Conservation (phyloP, 805 yeast genomes). For the Cyberlindnera euphorbiae region DNA sequence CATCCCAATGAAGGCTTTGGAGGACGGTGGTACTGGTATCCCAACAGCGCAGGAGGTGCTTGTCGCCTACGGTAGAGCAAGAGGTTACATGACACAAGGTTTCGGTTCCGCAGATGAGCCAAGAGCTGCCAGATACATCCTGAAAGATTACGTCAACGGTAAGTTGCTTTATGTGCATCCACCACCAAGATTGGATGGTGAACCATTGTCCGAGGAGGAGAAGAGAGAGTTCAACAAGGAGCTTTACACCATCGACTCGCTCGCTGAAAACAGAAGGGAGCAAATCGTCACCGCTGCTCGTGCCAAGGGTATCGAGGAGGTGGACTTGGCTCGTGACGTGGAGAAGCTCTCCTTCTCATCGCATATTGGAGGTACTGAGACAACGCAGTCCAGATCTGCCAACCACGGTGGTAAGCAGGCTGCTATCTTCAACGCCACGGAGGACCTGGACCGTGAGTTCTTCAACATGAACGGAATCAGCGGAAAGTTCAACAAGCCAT, state of each 20-base stretch:
- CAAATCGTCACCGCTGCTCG: constrained; percentile 66
- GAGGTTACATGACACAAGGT: constrained; percentile 97
- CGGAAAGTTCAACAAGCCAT: constrained; percentile 67
- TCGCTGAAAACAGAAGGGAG: constrained; percentile 68
- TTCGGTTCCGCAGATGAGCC: constrained; percentile 96
- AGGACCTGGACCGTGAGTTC: constrained; percentile 80
- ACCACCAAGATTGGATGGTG: constrained; percentile 62
- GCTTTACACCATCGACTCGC: constrained; percentile 57
- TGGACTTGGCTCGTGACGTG: constrained; percentile 64
- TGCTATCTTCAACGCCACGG: constrained; percentile 71
- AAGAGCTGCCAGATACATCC: constrained; percentile 85
- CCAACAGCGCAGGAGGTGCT: constrained; percentile 89
- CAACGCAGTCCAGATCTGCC: constrained; percentile 43
- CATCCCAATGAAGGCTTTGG: constrained; percentile 65
- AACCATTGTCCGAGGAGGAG: constrained; percentile 47
- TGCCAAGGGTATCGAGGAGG: constrained; percentile 48
- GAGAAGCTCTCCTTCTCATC: constrained; percentile 72
- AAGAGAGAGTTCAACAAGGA: constrained; percentile 66
- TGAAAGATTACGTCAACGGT: constrained; percentile 94
- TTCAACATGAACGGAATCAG: constrained; percentile 62
- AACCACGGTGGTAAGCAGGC: constrained; percentile 83
- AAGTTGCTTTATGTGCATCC: constrained; percentile 80
- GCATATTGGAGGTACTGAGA: constrained; percentile 54
- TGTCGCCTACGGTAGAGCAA: constrained; percentile 89
- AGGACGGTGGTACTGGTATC: constrained; percentile 85